Evolutionary conservation across 2,329 filamentous ascomycete species (phyloP).

Genomic region (Penicillium freii): DNA sequence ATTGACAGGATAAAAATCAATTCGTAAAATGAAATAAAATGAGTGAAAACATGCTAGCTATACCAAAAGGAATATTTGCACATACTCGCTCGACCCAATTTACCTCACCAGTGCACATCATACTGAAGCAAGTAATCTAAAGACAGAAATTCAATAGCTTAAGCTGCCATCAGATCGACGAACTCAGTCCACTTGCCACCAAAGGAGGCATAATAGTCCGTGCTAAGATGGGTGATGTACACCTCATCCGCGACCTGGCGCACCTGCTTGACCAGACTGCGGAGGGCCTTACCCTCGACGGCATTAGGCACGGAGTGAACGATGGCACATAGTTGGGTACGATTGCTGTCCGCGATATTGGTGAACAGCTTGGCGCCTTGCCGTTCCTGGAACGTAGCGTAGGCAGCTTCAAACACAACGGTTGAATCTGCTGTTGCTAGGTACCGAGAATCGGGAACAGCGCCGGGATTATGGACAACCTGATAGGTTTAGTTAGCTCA

Average conservation of each 20-base stretch:
- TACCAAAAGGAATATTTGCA: background rate
- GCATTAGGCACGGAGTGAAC: slow-evolving; percentile 40
- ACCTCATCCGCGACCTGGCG: slow-evolving; percentile 39
- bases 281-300: slow-evolving; percentile 31
- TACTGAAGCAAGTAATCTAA: background rate
- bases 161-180: slow-evolving; percentile 34
- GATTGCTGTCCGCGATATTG: slow-evolving; percentile 32
- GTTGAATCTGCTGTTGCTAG: slow-evolving; percentile 45
- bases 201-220: slow-evolving; percentile 44
- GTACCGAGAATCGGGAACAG: slow-evolving; percentile 43
- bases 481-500: slow-evolving; percentile 21
- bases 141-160: background rate
- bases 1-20: background rate
- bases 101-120: slow-evolving; percentile 1
- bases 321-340: slow-evolving; percentile 36
- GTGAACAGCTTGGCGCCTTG: slow-evolving; percentile 33
- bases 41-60: background rate
- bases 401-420: slow-evolving; percentile 48
- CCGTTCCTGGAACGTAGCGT: slow-evolving; percentile 38
- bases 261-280: slow-evolving; percentile 35
- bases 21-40: background rate
- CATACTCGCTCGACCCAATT: background rate
- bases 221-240: slow-evolving; percentile 41
- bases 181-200: slow-evolving; percentile 40
- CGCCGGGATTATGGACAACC: slow-evolving; percentile 50